These are phyloP conservation scores for Dendrocalamus sinicus DNA, from an alignment of 176 grass and related monocot genomes.

Conservation along the genomic window DNA sequence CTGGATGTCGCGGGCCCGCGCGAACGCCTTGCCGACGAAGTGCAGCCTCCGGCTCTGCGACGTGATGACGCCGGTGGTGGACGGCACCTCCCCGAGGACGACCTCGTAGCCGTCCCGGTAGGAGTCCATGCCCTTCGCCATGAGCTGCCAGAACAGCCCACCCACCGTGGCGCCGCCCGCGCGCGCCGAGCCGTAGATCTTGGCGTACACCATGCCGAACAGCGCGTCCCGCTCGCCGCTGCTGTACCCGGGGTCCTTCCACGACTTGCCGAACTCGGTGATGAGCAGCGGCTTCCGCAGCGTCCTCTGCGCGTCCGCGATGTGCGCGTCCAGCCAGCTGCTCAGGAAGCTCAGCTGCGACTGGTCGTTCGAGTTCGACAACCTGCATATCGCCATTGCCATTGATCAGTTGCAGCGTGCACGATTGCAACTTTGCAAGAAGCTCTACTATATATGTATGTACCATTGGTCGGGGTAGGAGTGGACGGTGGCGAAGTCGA, in stretches of 20 bases:
- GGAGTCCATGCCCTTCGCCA: constrained; percentile 82
- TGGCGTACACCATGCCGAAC: constrained; percentile 68
- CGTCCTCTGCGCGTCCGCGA: constrained; percentile 57
- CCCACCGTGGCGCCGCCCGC: constrained; percentile 60
- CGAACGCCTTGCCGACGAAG: constrained; percentile 51
- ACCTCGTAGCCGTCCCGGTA: constrained; percentile 90
- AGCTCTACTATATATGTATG: not conserved
- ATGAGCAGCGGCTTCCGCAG: constrained; percentile 82
- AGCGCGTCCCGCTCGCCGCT: constrained; percentile 61
- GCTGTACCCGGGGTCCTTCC: constrained; percentile 71
- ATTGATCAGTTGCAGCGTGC: not conserved
- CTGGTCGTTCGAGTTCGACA: constrained; percentile 48
- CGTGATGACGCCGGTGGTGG: constrained; percentile 69
- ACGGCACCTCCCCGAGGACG: constrained; percentile 57
- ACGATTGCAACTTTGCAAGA: not conserved
- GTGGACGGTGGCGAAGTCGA: constrained; percentile 97
- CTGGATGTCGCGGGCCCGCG: constrained; percentile 26
- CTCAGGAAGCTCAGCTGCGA: constrained; percentile 69
- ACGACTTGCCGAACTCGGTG: constrained; percentile 83
- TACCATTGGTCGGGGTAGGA: constrained; percentile 98
- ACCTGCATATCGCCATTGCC: constrained; percentile 39
- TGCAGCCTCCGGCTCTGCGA: constrained; percentile 60
- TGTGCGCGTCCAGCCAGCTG: constrained; percentile 77
- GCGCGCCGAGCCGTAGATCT: constrained; percentile 73
- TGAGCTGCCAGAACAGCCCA: constrained; percentile 87